phyloP scores from a whole-genome alignment of 108 stramenopile species.

The Bacterosira constricta region DNA sequence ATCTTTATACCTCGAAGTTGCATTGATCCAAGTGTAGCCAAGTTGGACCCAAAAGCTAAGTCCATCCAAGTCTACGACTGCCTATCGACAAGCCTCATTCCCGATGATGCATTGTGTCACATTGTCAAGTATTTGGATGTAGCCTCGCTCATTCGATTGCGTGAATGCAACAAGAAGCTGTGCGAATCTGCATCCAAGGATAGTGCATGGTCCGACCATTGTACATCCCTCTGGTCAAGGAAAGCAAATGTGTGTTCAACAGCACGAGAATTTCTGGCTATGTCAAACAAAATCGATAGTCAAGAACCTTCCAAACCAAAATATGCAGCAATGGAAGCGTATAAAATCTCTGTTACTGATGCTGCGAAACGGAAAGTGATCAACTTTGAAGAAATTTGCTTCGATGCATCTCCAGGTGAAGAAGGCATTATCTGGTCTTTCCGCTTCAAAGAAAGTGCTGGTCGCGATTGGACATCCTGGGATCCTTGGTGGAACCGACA shows the following conservation, averaged over 20 bases:
- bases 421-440: slow-evolving; percentile 70
- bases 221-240: slow-evolving; percentile 54
- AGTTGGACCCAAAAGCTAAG: background rate
- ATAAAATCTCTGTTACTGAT: slow-evolving; percentile 50
- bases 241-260: slow-evolving; percentile 60
- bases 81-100: slow-evolving; percentile 10
- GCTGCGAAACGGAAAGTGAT: slow-evolving; percentile 53
- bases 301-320: background rate
- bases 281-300: background rate
- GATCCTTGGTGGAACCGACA: slow-evolving; percentile 70
- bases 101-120: slow-evolving; percentile 16
- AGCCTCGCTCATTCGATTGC: slow-evolving; percentile 2
- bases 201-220: slow-evolving; percentile 65
- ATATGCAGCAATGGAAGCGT: slow-evolving; percentile 53
- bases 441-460: slow-evolving; percentile 81
- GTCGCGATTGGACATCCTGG: slow-evolving; percentile 70
- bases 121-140: slow-evolving; percentile 36
- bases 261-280: slow-evolving; percentile 30
- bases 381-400: slow-evolving; percentile 58
- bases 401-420: slow-evolving; percentile 42
- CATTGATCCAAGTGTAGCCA: background rate
- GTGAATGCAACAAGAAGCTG: slow-evolving; percentile 28
- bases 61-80: background rate
- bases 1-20: background rate
- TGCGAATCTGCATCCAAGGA: slow-evolving; percentile 37